Base-by-base conservation (phyloP, 2,329 filamentous ascomycete genomes). In the Ustilaginoidea virens region DNA sequence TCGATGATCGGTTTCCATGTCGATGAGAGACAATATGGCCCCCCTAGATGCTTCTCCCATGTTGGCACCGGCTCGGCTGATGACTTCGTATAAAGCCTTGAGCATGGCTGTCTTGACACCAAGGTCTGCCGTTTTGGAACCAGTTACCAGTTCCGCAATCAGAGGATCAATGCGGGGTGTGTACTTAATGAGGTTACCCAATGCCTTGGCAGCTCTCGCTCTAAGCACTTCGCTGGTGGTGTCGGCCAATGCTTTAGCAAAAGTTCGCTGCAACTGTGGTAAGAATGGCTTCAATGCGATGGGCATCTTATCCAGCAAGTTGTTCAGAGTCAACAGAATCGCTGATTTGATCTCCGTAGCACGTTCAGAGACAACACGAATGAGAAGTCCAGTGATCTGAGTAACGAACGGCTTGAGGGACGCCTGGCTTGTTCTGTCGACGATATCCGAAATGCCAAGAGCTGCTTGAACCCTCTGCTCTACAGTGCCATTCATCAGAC, bases 51-150 rank as follows among this genome's bases (percentile, higher is more conserved):
- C 61, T 44, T 96, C 90, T 43, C 81, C 86, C 90, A 98, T 98
- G 55, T 87, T 94, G 33, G 67, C 66, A 31, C 90, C 90, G 12
- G 86, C 87, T 55, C 93, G 93, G 62, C 82, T 87, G 35, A 98
- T 78, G 17, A 98, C 90, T 48, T 96, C 87, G 48, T 92, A 94
- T 25, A 98, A 58, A 3, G 90, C 90, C 61, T 92, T 93, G 44
- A 98, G 67, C 90, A 98, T 98, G 17, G 90, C 90, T 39, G 80
- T 90, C 55, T 74, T 81, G 38, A 98, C 90, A 25, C 87, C 87
- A 5, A 73, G 48, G 47, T 96, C 87, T 14, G 46, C 37, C 0
- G 90, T 96, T 62, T 87, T 94, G 16, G 85, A 90, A 26, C 90
- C 90, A n/a, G 90, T 80, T 13, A 96, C 85, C 27, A 98, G 67